A percentile compares a stretch with the other conserved stretches of the same genome.
Conservation (phyloP, 1,139 yeast species). For the Suhomyces bokatorum region DNA sequence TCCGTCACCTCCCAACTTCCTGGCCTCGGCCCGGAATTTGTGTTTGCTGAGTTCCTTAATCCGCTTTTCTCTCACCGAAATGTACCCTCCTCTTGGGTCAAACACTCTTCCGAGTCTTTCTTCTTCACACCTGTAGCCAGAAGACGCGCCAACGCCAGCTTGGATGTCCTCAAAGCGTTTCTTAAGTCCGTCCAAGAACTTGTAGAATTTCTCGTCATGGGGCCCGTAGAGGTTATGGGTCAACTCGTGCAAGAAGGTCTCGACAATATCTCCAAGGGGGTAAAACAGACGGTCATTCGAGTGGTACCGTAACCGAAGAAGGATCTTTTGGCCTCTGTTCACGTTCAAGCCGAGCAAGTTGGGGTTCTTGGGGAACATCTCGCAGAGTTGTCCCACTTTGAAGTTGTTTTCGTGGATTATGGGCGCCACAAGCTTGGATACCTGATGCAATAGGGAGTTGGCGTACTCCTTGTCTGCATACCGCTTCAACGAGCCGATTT, state of each 20-base stretch:
- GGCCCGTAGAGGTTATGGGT: constrained; percentile 81
- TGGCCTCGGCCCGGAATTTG: constrained; percentile 41
- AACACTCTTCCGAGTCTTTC: constrained; percentile 46
- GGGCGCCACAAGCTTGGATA: constrained; percentile 68
- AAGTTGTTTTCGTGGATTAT: constrained; percentile 68
- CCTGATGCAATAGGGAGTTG: constrained; percentile 54
- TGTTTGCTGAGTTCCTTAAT: constrained; percentile 38
- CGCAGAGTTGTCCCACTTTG: constrained; percentile 69
- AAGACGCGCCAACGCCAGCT: constrained; percentile 35
- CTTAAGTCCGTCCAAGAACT: constrained; percentile 60
- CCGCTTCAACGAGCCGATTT: constrained; percentile 58
- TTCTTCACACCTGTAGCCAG: constrained; percentile 53
- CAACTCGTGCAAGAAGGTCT: constrained; percentile 86
- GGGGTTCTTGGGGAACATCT: constrained; percentile 77
- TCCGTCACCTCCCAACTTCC: constrained; percentile 31
- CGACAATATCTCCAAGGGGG: constrained; percentile 68
- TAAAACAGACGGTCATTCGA: constrained; percentile 57
- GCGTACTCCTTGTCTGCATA: constrained; percentile 60
- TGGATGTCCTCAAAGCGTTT: constrained; percentile 58
- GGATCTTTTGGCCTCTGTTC: constrained; percentile 76
- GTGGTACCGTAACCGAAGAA: constrained; percentile 67
- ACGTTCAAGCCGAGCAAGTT: constrained; percentile 79
- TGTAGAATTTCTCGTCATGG: constrained; percentile 74
- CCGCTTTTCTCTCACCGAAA: constrained; percentile 39
- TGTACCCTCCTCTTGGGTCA: constrained; percentile 19